phyloP scores from a whole-genome alignment of 192 early-diverging fungal species.

The Linnemannia elongata region DNA sequence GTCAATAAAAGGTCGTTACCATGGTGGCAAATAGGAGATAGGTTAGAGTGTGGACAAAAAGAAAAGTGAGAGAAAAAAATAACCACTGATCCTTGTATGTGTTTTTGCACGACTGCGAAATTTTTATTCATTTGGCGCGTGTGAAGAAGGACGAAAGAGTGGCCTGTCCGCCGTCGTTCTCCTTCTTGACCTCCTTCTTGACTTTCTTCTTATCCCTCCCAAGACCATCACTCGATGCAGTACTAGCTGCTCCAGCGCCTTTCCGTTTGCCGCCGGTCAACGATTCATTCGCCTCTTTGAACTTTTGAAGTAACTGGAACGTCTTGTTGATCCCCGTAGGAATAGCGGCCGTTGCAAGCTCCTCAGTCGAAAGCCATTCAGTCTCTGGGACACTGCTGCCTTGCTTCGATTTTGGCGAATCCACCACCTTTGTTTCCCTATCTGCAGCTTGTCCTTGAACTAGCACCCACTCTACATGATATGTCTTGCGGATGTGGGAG shows the following conservation, averaged over 20 bases:
- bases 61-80: not conserved
- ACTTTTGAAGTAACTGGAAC: constrained; percentile 63
- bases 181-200: constrained; percentile 33
- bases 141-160: constrained; percentile 17
- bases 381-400: not conserved
- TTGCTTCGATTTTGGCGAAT: not conserved
- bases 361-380: constrained; percentile 60
- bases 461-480: constrained; percentile 63
- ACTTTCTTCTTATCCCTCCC: not conserved
- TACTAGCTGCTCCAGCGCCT: not conserved
- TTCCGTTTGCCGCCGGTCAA: constrained; percentile 11
- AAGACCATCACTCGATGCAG: too few species aligned
- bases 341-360: constrained; percentile 64
- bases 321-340: constrained; percentile 72
- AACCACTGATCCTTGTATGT: not conserved
- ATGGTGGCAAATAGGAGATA: not conserved
- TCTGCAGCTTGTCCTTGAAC: constrained; percentile 1
- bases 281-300: constrained; percentile 4
- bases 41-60: not conserved
- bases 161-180: constrained; percentile 2
- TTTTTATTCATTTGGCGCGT: constrained; percentile 2
- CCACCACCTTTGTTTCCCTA: not conserved
- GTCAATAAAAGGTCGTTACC: not conserved
- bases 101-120: not conserved
- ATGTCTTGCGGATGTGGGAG: constrained; percentile 75